Evolutionary conservation across 257 asterid genomes (phyloP).

Genomic region (Gynochthodes officinalis): DNA sequence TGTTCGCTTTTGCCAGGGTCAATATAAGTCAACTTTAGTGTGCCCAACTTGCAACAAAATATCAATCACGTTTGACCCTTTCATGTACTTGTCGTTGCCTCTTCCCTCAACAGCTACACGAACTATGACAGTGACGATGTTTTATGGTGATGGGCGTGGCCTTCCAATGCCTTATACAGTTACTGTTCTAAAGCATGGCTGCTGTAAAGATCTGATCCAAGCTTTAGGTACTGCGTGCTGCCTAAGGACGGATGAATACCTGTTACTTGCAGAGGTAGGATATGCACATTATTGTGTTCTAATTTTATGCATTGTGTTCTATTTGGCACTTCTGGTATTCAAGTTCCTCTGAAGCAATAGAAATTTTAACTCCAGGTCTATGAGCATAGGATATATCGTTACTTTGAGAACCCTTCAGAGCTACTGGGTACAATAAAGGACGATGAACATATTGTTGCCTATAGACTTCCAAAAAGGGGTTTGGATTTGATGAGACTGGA

Average conservation of each 20-base stretch:
- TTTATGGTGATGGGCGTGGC: slow-evolving; percentile 80
- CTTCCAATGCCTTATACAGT: slow-evolving; percentile 94
- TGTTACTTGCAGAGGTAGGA: slow-evolving; percentile 89
- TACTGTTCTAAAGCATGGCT: slow-evolving; percentile 71
- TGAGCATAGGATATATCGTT: slow-evolving; percentile 70
- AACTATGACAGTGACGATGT: slow-evolving; percentile 70
- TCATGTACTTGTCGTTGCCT: slow-evolving; percentile 94
- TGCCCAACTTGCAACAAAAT: slow-evolving; percentile 86
- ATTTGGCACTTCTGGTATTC: slow-evolving; percentile 9
- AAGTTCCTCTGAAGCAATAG: slow-evolving; percentile 23
- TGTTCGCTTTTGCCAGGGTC: slow-evolving; percentile 63
- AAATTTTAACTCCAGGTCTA: slow-evolving; percentile 54
- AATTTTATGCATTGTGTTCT: slow-evolving; percentile 4
- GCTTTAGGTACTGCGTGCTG: slow-evolving; percentile 67
- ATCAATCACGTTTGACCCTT: slow-evolving; percentile 94
- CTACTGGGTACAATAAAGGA: slow-evolving; percentile 64
- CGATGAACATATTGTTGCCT: slow-evolving; percentile 89
- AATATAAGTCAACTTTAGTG: slow-evolving; percentile 90
- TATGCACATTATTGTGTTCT: background rate
- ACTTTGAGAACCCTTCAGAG: slow-evolving; percentile 79
- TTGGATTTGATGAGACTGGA: slow-evolving; percentile 61
- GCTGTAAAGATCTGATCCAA: slow-evolving; percentile 72
- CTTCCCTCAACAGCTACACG: slow-evolving; percentile 91
- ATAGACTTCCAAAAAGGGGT: slow-evolving; percentile 66
- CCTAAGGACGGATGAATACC: slow-evolving; percentile 63